Conservation (phyloP, 345 rosid genomes). For the Murraya paniculata region DNA sequence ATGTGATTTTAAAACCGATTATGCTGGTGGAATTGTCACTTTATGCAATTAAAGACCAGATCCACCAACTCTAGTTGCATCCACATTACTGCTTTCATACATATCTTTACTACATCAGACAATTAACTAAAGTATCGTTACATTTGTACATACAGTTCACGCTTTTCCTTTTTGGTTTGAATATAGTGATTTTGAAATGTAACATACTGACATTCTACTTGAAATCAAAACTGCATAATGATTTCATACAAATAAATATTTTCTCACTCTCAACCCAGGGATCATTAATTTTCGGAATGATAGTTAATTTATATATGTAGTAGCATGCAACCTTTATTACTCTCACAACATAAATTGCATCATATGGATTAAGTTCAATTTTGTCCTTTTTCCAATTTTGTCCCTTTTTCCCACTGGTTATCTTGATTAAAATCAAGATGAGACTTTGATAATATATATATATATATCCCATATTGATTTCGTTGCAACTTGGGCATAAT, state of each 20-base stretch:
- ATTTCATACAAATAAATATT: neutral
- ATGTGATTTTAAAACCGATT: slow-evolving; percentile 2
- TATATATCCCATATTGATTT: neutral
- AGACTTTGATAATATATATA: neutral
- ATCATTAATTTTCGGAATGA: neutral
- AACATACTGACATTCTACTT: neutral
- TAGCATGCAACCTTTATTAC: neutral
- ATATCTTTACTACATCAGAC: neutral
- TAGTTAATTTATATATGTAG: neutral
- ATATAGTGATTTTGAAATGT: neutral
- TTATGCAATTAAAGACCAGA: slow-evolving; percentile 5
- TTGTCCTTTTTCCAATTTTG: too few species aligned
- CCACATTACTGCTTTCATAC: neutral
- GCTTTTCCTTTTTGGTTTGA: neutral
- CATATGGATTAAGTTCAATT: neutral
- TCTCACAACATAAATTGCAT: neutral
- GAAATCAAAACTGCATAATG: neutral
- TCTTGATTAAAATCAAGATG: neutral
- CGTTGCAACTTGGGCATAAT: neutral
- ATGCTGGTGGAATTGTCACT: neutral
- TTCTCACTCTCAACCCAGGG: neutral
- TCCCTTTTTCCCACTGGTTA: neutral
- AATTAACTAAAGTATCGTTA: neutral
- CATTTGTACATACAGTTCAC: neutral
- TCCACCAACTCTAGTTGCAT: slow-evolving; percentile 9